phyloP scores from a whole-genome alignment of 192 early-diverging fungal genomes.

The Entomortierella lignicola region DNA sequence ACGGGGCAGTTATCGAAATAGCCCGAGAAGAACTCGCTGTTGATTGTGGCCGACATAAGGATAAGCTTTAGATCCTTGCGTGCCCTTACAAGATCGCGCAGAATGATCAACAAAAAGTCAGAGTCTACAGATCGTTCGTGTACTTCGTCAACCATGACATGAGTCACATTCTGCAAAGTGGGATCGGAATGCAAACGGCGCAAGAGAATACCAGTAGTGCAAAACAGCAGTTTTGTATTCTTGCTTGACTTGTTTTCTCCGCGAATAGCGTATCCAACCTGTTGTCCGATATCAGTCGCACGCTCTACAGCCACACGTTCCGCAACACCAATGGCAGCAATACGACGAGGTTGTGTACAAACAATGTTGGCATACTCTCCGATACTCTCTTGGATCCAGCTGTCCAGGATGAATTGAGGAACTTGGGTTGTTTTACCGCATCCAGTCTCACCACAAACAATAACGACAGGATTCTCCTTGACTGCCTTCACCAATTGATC shows the following conservation, averaged over 20 bases:
- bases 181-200: slow-evolving; percentile 75
- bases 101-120: slow-evolving; percentile 85
- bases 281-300: slow-evolving; percentile 46
- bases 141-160: slow-evolving; percentile 90
- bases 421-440: slow-evolving; percentile 83
- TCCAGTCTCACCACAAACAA: slow-evolving; percentile 81
- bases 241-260: slow-evolving; percentile 69
- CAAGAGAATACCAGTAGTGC: slow-evolving; percentile 78
- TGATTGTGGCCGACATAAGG: slow-evolving; percentile 93
- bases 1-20: slow-evolving; percentile 82
- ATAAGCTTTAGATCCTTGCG: slow-evolving; percentile 79
- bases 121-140: slow-evolving; percentile 84
- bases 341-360: slow-evolving; percentile 92
- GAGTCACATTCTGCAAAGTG: slow-evolving; percentile 69
- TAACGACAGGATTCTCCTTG: slow-evolving; percentile 64
- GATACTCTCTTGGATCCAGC: slow-evolving; percentile 60
- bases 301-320: slow-evolving; percentile 74
- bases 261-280: slow-evolving; percentile 71
- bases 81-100: slow-evolving; percentile 67
- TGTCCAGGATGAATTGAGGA: slow-evolving; percentile 88
- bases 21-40: slow-evolving; percentile 77
- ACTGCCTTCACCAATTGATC: slow-evolving; percentile 70
- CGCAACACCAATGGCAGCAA: slow-evolving; percentile 73
- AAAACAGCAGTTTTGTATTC: slow-evolving; percentile 77
- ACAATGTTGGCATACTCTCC: slow-evolving; percentile 69